A percentile compares a stretch with the other conserved stretches of the same genome.
Evolutionary conservation across 208 protist species (phyloP).

Genomic region (Leishmania tropica): DNA sequence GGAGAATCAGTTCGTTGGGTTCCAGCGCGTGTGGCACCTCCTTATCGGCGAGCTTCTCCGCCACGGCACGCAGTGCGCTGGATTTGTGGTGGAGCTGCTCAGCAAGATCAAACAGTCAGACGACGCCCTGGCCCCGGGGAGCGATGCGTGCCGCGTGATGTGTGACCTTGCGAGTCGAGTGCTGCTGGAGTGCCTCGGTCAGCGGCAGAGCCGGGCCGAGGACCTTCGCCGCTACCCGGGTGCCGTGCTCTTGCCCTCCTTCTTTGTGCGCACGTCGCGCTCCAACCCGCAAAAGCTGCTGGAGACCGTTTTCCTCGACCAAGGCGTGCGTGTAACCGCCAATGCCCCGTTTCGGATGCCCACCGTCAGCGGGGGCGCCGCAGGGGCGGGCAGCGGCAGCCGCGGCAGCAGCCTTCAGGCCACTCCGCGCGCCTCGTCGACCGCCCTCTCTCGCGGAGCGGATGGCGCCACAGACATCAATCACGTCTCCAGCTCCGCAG

Average conservation of each 20-base stretch:
- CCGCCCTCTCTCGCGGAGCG: background rate
- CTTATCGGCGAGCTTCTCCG: slow-evolving; percentile 84
- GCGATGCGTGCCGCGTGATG: slow-evolving; percentile 54
- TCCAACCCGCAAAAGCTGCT: slow-evolving; percentile 31
- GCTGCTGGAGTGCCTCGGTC: slow-evolving; percentile 63
- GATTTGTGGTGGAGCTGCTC: slow-evolving; percentile 78
- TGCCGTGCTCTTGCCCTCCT: slow-evolving; percentile 60
- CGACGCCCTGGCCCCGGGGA: slow-evolving; percentile 59
- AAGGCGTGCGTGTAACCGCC: slow-evolving; percentile 39
- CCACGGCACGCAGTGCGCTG: slow-evolving; percentile 60
- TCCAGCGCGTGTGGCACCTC: slow-evolving; percentile 84
- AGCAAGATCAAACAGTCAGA: slow-evolving; percentile 73
- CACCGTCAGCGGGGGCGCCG: background rate
- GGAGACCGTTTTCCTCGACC: slow-evolving; percentile 51
- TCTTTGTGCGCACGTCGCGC: slow-evolving; percentile 49
- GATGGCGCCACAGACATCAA: background rate
- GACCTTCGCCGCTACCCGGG: slow-evolving; percentile 73
- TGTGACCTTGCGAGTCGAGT: slow-evolving; percentile 75
- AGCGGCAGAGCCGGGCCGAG: slow-evolving; percentile 57
- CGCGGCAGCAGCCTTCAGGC: slow-evolving; percentile 15
- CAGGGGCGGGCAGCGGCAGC: slow-evolving; percentile 9
- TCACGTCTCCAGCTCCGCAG: too few relatives aligned
- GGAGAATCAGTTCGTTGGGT: slow-evolving; percentile 52
- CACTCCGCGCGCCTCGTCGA: slow-evolving; percentile 23
- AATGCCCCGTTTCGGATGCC: slow-evolving; percentile 59